These are phyloP conservation scores for Plantago lanceolata DNA, from an alignment of 305 asterid genomes.

Conservation along the genomic window DNA sequence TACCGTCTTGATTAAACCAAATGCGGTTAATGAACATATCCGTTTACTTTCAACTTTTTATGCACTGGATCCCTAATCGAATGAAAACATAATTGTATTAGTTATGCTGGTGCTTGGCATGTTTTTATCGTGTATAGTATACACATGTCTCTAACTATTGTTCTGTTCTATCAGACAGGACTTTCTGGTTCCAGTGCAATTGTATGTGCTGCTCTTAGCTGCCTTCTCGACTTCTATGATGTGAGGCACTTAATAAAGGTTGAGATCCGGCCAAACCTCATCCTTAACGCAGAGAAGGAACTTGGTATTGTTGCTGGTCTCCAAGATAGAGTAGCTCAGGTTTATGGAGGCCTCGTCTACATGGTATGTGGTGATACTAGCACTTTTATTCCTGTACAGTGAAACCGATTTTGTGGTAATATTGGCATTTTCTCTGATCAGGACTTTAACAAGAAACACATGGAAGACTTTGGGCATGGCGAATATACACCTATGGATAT, in stretches of 20 bases:
- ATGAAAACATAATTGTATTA: background rate
- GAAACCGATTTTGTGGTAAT: background rate
- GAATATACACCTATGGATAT: slow-evolving; percentile 61
- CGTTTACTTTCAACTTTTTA: background rate
- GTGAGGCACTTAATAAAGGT: slow-evolving; percentile 75
- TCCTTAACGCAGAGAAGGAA: slow-evolving; percentile 87
- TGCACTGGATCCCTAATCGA: background rate
- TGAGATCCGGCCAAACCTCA: slow-evolving; percentile 78
- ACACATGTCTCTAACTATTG: slow-evolving; percentile 9
- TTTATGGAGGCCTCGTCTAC: slow-evolving; percentile 86
- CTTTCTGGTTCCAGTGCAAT: slow-evolving; percentile 98
- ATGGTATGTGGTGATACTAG: slow-evolving; percentile 47
- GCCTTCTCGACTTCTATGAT: slow-evolving; percentile 86
- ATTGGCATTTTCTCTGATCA: slow-evolving; percentile 6
- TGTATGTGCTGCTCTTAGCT: slow-evolving; percentile 89
- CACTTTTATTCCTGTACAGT: background rate
- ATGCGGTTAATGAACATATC: background rate
- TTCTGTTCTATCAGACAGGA: slow-evolving; percentile 59
- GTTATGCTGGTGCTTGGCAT: background rate
- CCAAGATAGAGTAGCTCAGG: slow-evolving; percentile 95
- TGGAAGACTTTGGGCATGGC: slow-evolving; percentile 79
- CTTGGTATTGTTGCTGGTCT: slow-evolving; percentile 96
- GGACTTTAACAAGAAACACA: slow-evolving; percentile 74
- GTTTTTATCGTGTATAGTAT: background rate
- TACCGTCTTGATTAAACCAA: background rate